Evolutionary conservation across 768 basidiomycete species (phyloP).

Genomic region (Collybiopsis luxurians): DNA sequence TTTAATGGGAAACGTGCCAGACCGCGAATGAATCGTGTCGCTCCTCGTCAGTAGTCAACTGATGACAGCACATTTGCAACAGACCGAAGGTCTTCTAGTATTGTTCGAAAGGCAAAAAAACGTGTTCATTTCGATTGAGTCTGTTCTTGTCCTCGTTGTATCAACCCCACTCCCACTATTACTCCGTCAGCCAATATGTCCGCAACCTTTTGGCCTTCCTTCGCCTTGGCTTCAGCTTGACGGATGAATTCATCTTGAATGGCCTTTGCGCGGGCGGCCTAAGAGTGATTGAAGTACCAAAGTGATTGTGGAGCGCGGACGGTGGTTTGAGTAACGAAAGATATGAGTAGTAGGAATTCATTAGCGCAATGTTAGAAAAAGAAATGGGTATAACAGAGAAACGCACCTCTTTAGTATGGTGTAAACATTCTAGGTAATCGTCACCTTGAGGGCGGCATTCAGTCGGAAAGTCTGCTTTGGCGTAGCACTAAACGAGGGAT

Average conservation of each 20-base stretch:
- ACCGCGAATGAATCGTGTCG: too few relatives aligned
- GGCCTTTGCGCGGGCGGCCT: constrained; percentile 54
- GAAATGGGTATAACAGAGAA: neutral
- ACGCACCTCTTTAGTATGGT: constrained; percentile 83
- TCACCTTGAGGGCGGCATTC: constrained; percentile 71
- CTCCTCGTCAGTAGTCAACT: too few relatives aligned
- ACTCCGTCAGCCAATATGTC: constrained; percentile 72
- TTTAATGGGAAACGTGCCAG: too few relatives aligned
- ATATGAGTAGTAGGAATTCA: too few relatives aligned
- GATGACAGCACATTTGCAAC: too few relatives aligned
- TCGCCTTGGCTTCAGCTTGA: constrained; percentile 60
- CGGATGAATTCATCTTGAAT: constrained; percentile 72
- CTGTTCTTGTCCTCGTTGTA: constrained; percentile 43
- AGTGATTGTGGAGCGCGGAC: too few relatives aligned
- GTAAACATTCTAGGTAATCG: constrained; percentile 92
- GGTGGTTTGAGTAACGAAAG: too few relatives aligned
- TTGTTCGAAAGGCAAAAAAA: neutral
- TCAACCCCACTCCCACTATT: constrained; percentile 73
- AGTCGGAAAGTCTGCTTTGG: constrained; percentile 68
- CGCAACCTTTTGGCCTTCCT: constrained; percentile 68
- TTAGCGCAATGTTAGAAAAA: too few relatives aligned
- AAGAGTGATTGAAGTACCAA: constrained; percentile 26
- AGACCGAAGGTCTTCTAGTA: too few relatives aligned
- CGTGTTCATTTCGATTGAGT: constrained; percentile 8
- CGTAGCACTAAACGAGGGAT: constrained; percentile 68